Evolutionary conservation across 257 asterid genomes (phyloP).

Genomic region (Striga asiatica): DNA sequence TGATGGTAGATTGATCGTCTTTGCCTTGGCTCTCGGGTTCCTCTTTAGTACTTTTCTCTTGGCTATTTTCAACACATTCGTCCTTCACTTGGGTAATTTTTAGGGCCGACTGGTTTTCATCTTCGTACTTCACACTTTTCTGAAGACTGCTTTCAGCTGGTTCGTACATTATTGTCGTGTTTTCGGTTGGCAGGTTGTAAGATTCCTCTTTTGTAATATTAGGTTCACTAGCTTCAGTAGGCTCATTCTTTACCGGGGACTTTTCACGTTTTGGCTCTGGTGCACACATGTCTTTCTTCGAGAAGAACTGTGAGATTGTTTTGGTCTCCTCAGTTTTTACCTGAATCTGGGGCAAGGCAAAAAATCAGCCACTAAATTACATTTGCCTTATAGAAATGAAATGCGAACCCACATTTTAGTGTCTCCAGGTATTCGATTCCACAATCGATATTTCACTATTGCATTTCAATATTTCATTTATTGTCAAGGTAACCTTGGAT

Average conservation of each 20-base stretch:
- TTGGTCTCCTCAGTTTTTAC: constrained; percentile 52
- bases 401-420: not conserved
- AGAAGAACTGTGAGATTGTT: constrained; percentile 67
- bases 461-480: too few relatives aligned
- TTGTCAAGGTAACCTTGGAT: not conserved
- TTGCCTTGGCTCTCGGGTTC: constrained; percentile 15
- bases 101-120: constrained; percentile 14
- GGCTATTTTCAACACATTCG: constrained; percentile 12
- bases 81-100: constrained; percentile 12
- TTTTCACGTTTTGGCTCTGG: constrained; percentile 17
- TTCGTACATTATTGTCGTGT: constrained; percentile 23
- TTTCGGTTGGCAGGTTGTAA: constrained; percentile 17
- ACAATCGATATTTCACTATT: too few relatives aligned
- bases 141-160: constrained; percentile 15
- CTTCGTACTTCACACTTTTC: constrained; percentile 26
- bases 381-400: not conserved
- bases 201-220: constrained; percentile 26
- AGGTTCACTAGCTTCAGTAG: constrained; percentile 16
- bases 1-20: not conserved
- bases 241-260: constrained; percentile 24
- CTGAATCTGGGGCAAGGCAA: constrained; percentile 30
- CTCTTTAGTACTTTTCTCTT: constrained; percentile 10
- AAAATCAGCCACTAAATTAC: not conserved
- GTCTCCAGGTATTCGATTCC: too few relatives aligned
- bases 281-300: constrained; percentile 32